Evolutionary conservation across 768 basidiomycete genomes (phyloP).

Genomic region (Leucocoprinus leucothites): DNA sequence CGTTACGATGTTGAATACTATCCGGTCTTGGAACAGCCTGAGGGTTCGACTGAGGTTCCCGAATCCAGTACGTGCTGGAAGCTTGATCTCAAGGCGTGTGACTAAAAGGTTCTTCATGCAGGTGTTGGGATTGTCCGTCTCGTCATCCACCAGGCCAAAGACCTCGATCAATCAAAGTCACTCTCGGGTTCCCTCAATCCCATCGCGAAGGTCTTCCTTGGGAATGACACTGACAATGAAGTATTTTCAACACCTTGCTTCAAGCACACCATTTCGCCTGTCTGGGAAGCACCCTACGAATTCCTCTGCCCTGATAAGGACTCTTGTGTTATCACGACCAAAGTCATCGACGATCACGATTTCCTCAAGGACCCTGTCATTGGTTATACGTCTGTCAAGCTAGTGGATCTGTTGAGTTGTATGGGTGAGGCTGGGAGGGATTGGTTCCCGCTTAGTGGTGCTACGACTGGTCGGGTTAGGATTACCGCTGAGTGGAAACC

Average conservation of each 20-base stretch:
- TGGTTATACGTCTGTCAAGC: slow-evolving; percentile 71
- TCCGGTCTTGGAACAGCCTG: slow-evolving; percentile 73
- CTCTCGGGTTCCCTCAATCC: slow-evolving; percentile 79
- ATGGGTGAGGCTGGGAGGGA: slow-evolving; percentile 68
- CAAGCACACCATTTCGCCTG: slow-evolving; percentile 84
- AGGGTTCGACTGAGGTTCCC: slow-evolving; percentile 65
- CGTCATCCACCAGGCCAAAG: slow-evolving; percentile 94
- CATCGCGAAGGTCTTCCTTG: slow-evolving; percentile 68
- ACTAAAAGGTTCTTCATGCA: slow-evolving; percentile 13
- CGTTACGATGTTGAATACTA: slow-evolving; percentile 81
- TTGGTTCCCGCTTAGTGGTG: slow-evolving; percentile 88
- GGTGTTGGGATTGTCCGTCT: slow-evolving; percentile 86
- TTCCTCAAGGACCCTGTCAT: slow-evolving; percentile 80
- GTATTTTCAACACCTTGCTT: slow-evolving; percentile 63
- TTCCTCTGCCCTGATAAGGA: slow-evolving; percentile 83
- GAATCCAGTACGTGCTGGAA: slow-evolving; percentile 57
- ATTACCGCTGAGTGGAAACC: slow-evolving; percentile 93
- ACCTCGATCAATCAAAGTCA: slow-evolving; percentile 73
- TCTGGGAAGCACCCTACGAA: slow-evolving; percentile 88
- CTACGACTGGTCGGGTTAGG: slow-evolving; percentile 74
- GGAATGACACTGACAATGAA: slow-evolving; percentile 35
- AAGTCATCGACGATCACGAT: slow-evolving; percentile 86
- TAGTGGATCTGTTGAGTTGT: slow-evolving; percentile 75
- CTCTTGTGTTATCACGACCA: slow-evolving; percentile 65
- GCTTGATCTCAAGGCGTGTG: neutral